Percentiles rank a stretch among this genome's conserved stretches.
Evolutionary conservation across 2,329 filamentous ascomycete species (phyloP).

Genomic region (Fusarium sacchari): DNA sequence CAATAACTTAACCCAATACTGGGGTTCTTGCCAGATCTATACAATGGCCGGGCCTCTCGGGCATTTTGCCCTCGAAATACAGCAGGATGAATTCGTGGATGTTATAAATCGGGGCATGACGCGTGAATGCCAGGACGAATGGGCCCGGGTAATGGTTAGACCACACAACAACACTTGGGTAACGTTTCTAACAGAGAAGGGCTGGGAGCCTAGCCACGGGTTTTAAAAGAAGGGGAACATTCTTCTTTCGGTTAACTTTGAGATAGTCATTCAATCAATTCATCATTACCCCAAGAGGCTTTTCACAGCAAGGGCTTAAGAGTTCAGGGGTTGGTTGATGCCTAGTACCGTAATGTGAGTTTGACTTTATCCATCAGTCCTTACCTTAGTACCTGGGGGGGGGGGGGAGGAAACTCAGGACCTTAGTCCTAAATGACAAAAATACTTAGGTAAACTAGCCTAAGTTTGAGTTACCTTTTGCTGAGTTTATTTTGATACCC

Average conservation of each 20-base stretch:
- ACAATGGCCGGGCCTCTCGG: not conserved
- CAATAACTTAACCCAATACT: not conserved
- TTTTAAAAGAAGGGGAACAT: not conserved
- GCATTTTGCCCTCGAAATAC: not conserved
- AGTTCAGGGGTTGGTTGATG: not conserved
- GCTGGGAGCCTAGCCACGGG: not conserved
- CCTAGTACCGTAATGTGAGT: too few relatives aligned
- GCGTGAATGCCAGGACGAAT: not conserved
- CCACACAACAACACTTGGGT: slow-evolving; percentile 11
- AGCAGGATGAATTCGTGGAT: not conserved
- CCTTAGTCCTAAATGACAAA: too few relatives aligned
- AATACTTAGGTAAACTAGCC: too few relatives aligned
- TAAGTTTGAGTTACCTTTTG: too few relatives aligned
- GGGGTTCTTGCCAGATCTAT: not conserved
- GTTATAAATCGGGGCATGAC: not conserved
- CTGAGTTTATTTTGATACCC: too few relatives aligned
- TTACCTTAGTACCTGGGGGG: too few relatives aligned
- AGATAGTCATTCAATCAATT: too few relatives aligned
- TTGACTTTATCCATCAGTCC: not conserved
- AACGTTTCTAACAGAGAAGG: slow-evolving; percentile 5
- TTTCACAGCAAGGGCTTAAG: not conserved
- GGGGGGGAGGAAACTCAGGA: too few relatives aligned
- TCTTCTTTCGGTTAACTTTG: too few relatives aligned
- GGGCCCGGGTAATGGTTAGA: not conserved
- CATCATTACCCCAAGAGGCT: not conserved